Conservation (phyloP, 257 asterid species). For the Ilex asprella region DNA sequence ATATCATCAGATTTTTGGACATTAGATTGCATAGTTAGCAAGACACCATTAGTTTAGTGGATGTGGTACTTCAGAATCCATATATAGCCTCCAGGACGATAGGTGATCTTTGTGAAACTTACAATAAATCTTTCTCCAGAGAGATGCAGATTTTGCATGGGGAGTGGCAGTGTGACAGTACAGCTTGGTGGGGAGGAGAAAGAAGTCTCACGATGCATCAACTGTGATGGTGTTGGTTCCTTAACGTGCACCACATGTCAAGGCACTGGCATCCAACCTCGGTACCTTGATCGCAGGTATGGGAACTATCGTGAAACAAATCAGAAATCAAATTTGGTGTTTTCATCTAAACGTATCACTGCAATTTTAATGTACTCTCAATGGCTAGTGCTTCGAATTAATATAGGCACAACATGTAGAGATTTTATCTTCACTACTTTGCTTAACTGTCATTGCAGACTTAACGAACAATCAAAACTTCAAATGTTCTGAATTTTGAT, state of each 20-base stretch:
- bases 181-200: slow-evolving; percentile 79
- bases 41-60: no score
- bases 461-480: background rate
- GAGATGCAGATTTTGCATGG: slow-evolving; percentile 82
- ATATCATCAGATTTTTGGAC: no score
- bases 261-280: slow-evolving; percentile 97
- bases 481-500: background rate
- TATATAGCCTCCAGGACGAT: no score
- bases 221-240: slow-evolving; percentile 79
- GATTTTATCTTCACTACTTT: background rate
- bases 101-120: background rate
- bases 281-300: slow-evolving; percentile 97
- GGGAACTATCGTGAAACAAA: background rate
- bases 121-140: slow-evolving; percentile 35
- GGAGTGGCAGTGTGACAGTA: slow-evolving; percentile 62
- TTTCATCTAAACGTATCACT: background rate
- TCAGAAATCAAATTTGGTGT: background rate
- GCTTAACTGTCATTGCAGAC: background rate
- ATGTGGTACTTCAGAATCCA: no score
- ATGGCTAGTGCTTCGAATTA: background rate
- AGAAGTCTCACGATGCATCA: slow-evolving; percentile 81
- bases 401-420: background rate
- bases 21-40: no score
- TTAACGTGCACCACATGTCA: slow-evolving; percentile 98
- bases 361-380: background rate